Evolutionary conservation across 1,139 yeast species (phyloP).

Genomic region (Debaryomyces psychrophilus): DNA sequence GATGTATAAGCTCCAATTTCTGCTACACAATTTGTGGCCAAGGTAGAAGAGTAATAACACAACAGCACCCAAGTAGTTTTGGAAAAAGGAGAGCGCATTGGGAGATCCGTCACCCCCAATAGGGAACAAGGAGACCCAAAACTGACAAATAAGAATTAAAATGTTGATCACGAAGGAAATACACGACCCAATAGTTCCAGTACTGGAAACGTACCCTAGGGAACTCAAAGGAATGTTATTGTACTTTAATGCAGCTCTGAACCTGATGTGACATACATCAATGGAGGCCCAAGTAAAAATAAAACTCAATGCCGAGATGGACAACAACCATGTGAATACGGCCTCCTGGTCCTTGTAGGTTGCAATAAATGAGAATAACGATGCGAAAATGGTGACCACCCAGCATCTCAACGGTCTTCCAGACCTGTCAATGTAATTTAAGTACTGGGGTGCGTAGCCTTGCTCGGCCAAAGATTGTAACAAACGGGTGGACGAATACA

Average conservation of each 20-base stretch:
- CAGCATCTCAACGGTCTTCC: conserved; percentile 41
- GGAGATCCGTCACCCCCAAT: conserved; percentile 30
- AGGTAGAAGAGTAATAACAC: conserved; percentile 37
- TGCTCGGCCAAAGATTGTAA: conserved; percentile 36
- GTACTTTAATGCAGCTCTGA: conserved; percentile 43
- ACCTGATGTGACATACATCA: conserved; percentile 45
- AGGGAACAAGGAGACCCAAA: conserved; percentile 48
- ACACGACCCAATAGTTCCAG: conserved; percentile 46
- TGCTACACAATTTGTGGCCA: conserved; percentile 40
- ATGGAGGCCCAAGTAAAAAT: conserved; percentile 48
- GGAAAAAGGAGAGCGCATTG: conserved; percentile 37
- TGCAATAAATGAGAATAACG: conserved; percentile 38
- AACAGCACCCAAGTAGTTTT: conserved; percentile 42
- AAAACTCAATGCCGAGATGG: conserved; percentile 47
- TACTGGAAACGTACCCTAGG: conserved; percentile 44
- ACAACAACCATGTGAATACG: conserved; percentile 48
- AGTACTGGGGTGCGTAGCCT: conserved; percentile 33
- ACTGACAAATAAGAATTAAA: conserved; percentile 46
- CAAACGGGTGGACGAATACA: conserved; percentile 36
- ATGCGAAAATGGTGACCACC: conserved; percentile 34
- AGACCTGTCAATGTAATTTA: conserved; percentile 32
- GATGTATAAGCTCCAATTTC: conserved; percentile 35
- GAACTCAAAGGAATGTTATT: conserved; percentile 37
- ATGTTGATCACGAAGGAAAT: conserved; percentile 39
- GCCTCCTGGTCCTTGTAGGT: conserved; percentile 43